These are phyloP conservation scores for Exophiala viscosa DNA, from an alignment of 2,329 filamentous ascomycete species.

Conservation along the genomic window DNA sequence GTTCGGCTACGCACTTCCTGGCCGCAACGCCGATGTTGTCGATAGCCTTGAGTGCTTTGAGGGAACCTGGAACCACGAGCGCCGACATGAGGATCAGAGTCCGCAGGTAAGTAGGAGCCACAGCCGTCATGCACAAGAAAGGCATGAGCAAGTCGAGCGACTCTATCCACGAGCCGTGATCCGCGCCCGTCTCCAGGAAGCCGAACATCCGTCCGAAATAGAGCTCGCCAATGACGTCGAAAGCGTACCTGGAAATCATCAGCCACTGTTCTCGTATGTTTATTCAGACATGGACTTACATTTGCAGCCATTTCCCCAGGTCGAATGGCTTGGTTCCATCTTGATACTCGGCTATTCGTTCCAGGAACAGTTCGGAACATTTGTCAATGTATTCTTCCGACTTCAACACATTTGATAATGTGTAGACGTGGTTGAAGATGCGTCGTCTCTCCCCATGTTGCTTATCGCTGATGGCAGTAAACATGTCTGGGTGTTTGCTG, in stretches of 20 bases:
- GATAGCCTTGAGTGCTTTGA: constrained; percentile 31
- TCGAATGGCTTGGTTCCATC: constrained; percentile 23
- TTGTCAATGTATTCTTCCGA: constrained; percentile 31
- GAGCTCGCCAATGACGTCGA: constrained; percentile 43
- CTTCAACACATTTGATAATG: constrained; percentile 34
- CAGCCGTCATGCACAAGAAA: constrained; percentile 31
- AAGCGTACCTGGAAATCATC: constrained; percentile 35
- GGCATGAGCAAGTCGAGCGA: constrained; percentile 36
- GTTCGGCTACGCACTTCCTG: constrained; percentile 27
- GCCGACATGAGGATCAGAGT: constrained; percentile 30
- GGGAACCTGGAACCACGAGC: constrained; percentile 25
- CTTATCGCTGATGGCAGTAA: constrained; percentile 28
- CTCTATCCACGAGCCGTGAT: constrained; percentile 39
- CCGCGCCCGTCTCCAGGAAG: constrained; percentile 39
- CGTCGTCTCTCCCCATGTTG: constrained; percentile 29
- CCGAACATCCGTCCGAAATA: constrained; percentile 42
- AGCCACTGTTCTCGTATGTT: not conserved
- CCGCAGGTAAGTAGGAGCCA: constrained; percentile 32
- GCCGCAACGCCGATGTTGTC: constrained; percentile 29
- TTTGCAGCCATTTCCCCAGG: constrained; percentile 29
- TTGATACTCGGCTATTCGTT: constrained; percentile 22
- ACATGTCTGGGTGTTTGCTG: constrained; percentile 29
- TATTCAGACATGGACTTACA: constrained; percentile 21
- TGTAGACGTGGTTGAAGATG: constrained; percentile 31
- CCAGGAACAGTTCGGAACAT: constrained; percentile 27